These are phyloP conservation scores for Penicillium occitanis DNA, from an alignment of 2,329 filamentous ascomycete genomes.

Conservation along the genomic window DNA sequence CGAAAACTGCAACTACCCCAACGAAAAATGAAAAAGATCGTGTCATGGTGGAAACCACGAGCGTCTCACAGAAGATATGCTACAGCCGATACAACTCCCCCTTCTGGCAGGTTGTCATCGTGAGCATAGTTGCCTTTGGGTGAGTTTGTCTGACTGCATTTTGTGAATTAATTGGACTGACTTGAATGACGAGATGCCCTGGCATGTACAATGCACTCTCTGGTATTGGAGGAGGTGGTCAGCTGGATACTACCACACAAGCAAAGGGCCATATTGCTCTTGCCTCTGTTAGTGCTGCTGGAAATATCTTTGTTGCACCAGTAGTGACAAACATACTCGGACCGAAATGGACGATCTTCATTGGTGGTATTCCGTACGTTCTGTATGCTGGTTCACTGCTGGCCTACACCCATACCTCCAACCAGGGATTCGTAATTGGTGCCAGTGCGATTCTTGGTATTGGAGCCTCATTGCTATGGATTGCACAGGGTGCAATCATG, in stretches of 20 bases:
- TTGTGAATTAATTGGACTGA: neutral
- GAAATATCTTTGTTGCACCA: no score
- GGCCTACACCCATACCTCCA: constrained; percentile 32
- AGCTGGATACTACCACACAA: no score
- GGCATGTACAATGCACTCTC: no score
- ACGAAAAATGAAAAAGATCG: neutral
- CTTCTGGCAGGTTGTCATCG: neutral
- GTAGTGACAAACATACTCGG: no score
- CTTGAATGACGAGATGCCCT: neutral
- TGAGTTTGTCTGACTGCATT: neutral
- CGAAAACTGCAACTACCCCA: neutral
- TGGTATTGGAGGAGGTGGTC: no score
- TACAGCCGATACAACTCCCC: neutral
- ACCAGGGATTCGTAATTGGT: constrained; percentile 40
- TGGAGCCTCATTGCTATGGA: constrained; percentile 37
- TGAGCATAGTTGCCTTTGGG: neutral
- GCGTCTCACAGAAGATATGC: neutral
- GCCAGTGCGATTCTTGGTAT: constrained; percentile 48
- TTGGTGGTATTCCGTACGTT: constrained; percentile 38
- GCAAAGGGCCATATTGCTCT: no score
- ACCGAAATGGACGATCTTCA: no score
- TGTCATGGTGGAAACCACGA: neutral
- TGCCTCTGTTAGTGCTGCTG: no score
- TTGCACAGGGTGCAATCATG: constrained; percentile 50
- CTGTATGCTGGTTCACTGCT: constrained; percentile 36